These are phyloP conservation scores for Eimeria praecox DNA, from an alignment of 169 alveolate species.

Conservation along the genomic window DNA sequence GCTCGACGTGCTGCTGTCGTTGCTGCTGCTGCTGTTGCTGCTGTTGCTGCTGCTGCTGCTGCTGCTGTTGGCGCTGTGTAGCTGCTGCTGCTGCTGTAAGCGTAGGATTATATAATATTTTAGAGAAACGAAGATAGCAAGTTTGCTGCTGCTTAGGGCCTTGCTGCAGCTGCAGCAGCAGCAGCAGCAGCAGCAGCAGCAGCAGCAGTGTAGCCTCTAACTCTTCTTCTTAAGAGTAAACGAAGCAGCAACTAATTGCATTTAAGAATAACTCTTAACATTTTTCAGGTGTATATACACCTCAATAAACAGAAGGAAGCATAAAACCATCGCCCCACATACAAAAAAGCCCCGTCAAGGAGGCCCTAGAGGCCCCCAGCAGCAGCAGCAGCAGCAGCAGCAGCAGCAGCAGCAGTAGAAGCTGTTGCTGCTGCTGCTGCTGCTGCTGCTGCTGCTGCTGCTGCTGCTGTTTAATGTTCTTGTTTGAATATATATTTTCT, in stretches of 20 bases:
- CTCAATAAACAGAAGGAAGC: background rate
- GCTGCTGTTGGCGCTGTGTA: slow-evolving; percentile 1
- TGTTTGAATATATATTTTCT: background rate
- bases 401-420: too few species aligned
- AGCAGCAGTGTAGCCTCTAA: background rate
- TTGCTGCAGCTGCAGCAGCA: slow-evolving; percentile 36
- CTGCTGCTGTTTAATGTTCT: background rate
- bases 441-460: background rate
- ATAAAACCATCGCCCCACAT: background rate
- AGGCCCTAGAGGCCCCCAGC: slow-evolving; percentile 1
- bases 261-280: too few species aligned
- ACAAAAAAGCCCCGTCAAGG: background rate
- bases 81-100: background rate
- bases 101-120: background rate
- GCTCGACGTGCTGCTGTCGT: background rate
- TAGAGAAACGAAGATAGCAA: background rate
- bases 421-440: background rate
- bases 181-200: slow-evolving; percentile 46
- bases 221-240: background rate
- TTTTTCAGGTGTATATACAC: background rate
- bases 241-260: background rate
- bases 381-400: too few species aligned
- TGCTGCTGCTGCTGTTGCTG: background rate
- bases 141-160: background rate
- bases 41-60: background rate